phyloP scores from a whole-genome alignment of 352 stramenopile species.

The Phytophthora quininea region DNA sequence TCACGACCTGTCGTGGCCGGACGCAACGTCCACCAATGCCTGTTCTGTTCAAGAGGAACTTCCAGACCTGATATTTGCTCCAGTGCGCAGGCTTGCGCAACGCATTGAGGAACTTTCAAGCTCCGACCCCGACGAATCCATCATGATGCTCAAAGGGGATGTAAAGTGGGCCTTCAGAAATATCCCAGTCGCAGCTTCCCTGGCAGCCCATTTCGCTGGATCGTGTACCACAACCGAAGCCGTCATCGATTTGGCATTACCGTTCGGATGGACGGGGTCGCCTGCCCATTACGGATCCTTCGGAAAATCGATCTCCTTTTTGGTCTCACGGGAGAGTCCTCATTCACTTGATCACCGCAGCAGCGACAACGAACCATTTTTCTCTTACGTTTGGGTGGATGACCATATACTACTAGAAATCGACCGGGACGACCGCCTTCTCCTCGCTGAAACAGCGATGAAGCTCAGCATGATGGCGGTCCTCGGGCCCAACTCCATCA shows the following conservation, averaged over 20 bases:
- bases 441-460: slow-evolving; percentile 8
- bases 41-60: not conserved
- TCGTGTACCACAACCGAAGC: not conserved
- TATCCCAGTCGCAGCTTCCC: not conserved
- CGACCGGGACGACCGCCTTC: not conserved
- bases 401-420: slow-evolving; percentile 35
- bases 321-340: not conserved
- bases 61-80: not conserved
- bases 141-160: slow-evolving; percentile 8
- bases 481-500: slow-evolving; percentile 24
- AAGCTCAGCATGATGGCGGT: slow-evolving; percentile 24
- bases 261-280: slow-evolving; percentile 10
- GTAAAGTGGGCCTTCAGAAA: slow-evolving; percentile 13
- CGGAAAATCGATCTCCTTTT: slow-evolving; percentile 2
- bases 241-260: slow-evolving; percentile 7
- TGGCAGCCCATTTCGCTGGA: slow-evolving; percentile 2
- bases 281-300: slow-evolving; percentile 8
- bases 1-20: slow-evolving; percentile 8
- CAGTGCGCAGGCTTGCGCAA: not conserved
- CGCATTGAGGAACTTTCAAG: slow-evolving; percentile 1
- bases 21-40: not conserved
- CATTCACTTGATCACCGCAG: slow-evolving; percentile 1
- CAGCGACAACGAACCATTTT: slow-evolving; percentile 19
- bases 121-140: not conserved
- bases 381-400: slow-evolving; percentile 38